Base-by-base conservation (phyloP, 768 basidiomycete species). In the Clavaria fumosa region DNA sequence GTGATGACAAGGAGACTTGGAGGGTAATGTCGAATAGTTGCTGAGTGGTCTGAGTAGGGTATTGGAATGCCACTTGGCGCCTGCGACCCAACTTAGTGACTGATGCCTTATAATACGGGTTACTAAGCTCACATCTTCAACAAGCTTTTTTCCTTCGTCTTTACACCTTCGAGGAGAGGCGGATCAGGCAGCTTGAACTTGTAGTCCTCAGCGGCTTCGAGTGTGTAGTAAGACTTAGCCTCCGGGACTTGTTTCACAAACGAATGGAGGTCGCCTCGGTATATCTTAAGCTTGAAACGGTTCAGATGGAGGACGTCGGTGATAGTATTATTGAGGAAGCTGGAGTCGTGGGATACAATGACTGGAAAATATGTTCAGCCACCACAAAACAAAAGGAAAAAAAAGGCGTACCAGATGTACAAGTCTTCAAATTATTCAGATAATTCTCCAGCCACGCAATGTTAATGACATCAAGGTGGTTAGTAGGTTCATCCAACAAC, bases 61-160 rank as follows among this genome's bases (percentile, higher is more conserved):
- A 96, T 63, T 95, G 89, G 84, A 88, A 96, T 51, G 82, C 83
- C 52, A 93, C 90, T 58, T 83, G 82, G 60, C 90, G 84, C 62
- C 62, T 64, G 42, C 20, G 7, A 24, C 19, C 1, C 27, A 23
- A 22, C 23, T 48, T 26, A 48, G 37, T 12, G 12, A n/a, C 7
- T 12, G 24, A 9, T n/a, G 17, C 24, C 4, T 10, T 22, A 4
- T 10, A 32, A 14, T 17, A 23, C 14, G 1, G 12, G 38, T 24
- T 2, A n/a, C 20, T 5, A 7, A 3, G 45, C 57, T 19, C 44
- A 64, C 89, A 96, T 93, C 73, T 96, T 96, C 46, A 95, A 62
- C 50, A 96, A 66, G 43, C 75, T 76, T 76, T 93, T 96, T 67
- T 96, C 90, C 73, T 96, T 96, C 54, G 91, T 96, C 81, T 96